Percentiles rank a stretch among this genome's conserved stretches.
Evolutionary conservation across 2,329 filamentous ascomycete species (phyloP).

Genomic region (Fusarium sp.): DNA sequence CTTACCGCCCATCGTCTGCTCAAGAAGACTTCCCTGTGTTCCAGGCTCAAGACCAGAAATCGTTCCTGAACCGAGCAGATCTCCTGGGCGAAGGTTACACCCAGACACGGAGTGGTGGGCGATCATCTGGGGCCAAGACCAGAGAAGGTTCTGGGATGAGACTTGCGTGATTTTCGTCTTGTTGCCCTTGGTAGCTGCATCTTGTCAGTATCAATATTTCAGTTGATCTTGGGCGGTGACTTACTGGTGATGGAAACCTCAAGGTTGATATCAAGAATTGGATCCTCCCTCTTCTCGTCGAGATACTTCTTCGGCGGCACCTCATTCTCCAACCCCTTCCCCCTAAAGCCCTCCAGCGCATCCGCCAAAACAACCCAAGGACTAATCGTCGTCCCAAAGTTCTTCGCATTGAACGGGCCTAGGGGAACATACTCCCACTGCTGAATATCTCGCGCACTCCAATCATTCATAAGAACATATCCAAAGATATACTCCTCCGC

Average conservation of each 20-base stretch:
- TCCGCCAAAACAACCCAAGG: conserved; percentile 71
- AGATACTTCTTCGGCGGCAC: conserved; percentile 55
- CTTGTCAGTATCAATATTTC: fast-evolving
- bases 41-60: conserved; percentile 72
- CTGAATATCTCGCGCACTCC: conserved; percentile 71
- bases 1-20: conserved; percentile 77
- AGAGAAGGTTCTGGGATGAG: conserved; percentile 65
- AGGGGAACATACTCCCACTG: conserved; percentile 68
- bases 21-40: conserved; percentile 74
- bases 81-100: conserved; percentile 77
- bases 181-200: conserved; percentile 44
- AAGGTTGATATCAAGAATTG: conserved; percentile 49
- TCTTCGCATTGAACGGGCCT: conserved; percentile 70
- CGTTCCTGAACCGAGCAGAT: conserved; percentile 80
- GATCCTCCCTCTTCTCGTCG: conserved; percentile 59
- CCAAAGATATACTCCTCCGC: conserved; percentile 79
- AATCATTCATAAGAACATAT: conserved; percentile 71
- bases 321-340: conserved; percentile 44
- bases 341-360: conserved; percentile 54
- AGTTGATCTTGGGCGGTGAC: background rate
- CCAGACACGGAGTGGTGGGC: conserved; percentile 82
- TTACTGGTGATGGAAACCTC: conserved; percentile 52
- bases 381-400: conserved; percentile 67
- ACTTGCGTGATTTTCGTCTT: conserved; percentile 40
- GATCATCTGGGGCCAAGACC: conserved; percentile 86